These are phyloP conservation scores for Apocynum venetum DNA, from an alignment of 257 asterid genomes.

Conservation along the genomic window DNA sequence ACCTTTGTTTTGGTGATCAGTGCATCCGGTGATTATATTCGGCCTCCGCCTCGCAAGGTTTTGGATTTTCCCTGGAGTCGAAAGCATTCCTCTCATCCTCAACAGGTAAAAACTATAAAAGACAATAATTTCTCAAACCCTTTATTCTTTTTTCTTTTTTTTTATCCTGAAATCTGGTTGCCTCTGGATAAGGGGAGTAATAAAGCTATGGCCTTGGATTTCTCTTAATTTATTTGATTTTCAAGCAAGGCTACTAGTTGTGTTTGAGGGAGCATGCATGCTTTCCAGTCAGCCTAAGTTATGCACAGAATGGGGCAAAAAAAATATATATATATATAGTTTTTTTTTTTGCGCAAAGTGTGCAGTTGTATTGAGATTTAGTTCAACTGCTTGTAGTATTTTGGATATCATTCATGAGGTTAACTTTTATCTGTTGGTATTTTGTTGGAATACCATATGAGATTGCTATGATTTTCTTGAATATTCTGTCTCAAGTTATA, in stretches of 20 bases:
- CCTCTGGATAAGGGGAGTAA: slow-evolving; percentile 1
- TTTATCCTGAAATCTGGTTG: background rate
- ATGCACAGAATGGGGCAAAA: background rate
- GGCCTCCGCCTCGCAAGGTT: slow-evolving; percentile 66
- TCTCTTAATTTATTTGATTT: background rate
- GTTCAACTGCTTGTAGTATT: background rate
- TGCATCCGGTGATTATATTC: slow-evolving; percentile 38
- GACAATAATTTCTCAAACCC: background rate
- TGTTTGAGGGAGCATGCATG: background rate
- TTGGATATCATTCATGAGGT: background rate
- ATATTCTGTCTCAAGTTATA: background rate
- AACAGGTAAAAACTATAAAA: slow-evolving; percentile 42
- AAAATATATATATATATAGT: no score
- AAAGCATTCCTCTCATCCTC: slow-evolving; percentile 48
- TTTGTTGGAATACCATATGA: background rate
- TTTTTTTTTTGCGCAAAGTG: background rate
- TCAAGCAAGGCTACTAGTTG: background rate
- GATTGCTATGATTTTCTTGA: background rate
- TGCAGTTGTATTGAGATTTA: background rate
- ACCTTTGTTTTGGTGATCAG: slow-evolving; percentile 11
- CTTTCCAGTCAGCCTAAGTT: background rate
- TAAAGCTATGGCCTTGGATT: slow-evolving; percentile 1
- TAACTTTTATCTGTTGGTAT: background rate
- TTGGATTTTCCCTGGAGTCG: slow-evolving; percentile 48
- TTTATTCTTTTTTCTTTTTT: background rate